A percentile compares a stretch with the other conserved stretches of the same genome.
These are phyloP conservation scores for Keqinozyma sinolaborantium DNA, from an alignment of 1,139 yeast species.

Conservation along the genomic window DNA sequence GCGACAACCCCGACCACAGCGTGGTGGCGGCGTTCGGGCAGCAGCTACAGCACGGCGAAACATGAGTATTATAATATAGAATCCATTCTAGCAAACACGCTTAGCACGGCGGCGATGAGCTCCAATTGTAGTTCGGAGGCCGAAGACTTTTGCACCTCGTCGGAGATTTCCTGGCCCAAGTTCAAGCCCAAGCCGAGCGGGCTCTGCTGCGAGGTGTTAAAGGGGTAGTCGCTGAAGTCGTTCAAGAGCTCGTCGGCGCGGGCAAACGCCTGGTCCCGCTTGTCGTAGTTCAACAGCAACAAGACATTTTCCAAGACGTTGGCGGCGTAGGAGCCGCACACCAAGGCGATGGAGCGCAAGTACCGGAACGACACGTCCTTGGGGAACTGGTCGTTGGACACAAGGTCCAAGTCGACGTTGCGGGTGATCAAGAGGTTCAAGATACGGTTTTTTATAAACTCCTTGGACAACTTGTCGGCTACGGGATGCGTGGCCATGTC, in stretches of 20 bases:
- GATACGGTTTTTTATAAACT: slow-evolving; percentile 73
- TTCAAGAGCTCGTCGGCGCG: slow-evolving; percentile 87
- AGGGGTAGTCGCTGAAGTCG: slow-evolving; percentile 88
- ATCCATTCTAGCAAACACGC: slow-evolving; percentile 61
- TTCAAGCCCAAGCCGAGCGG: slow-evolving; percentile 76
- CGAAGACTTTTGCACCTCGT: slow-evolving; percentile 62
- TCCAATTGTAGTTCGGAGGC: slow-evolving; percentile 69
- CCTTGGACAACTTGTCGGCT: slow-evolving; percentile 77
- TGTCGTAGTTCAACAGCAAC: slow-evolving; percentile 75
- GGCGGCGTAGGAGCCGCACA: slow-evolving; percentile 92
- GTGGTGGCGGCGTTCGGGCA: slow-evolving; percentile 40
- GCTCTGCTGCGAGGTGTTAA: slow-evolving; percentile 49
- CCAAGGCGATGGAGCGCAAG: slow-evolving; percentile 77
- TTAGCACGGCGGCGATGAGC: slow-evolving; percentile 82
- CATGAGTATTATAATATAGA: slow-evolving; percentile 30
- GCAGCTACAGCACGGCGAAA: slow-evolving; percentile 32
- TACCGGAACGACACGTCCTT: slow-evolving; percentile 63
- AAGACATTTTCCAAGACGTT: slow-evolving; percentile 92
- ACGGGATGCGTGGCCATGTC: slow-evolving; percentile 99
- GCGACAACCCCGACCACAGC: slow-evolving; percentile 48
- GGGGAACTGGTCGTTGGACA: slow-evolving; percentile 62
- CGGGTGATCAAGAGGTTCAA: slow-evolving; percentile 68
- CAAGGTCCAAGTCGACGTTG: slow-evolving; percentile 51
- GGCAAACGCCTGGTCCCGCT: slow-evolving; percentile 88
- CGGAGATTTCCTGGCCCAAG: slow-evolving; percentile 61